Evolutionary conservation across 441 rosid genomes (phyloP), one percentile per base, ranked within the genome.

Genomic region (Corymbia citriodora): DNA sequence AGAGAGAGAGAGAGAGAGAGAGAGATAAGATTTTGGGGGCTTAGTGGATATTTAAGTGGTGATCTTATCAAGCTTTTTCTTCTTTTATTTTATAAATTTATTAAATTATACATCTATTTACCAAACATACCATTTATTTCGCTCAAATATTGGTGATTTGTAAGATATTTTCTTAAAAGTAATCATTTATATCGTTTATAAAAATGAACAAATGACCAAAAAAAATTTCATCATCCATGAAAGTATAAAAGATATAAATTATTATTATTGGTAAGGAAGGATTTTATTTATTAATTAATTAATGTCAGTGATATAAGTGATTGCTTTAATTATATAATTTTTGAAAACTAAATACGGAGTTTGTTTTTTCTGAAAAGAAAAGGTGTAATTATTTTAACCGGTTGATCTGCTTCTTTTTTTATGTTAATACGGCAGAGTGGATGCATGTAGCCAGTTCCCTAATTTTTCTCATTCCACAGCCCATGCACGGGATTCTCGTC

Each of bases 261-360:
- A 29, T 40, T 65, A 14, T 65, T 65, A 8, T 65, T 29, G 4
- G n/a, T 15, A 15, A 65, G 3, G 1, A 8, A 33, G 0, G 18
- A 16, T 2, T 70, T 33, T 70, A n/a, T 70, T 33, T 1, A 33
- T 18, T 5, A 10, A 33, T 18, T 70, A 17, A 68, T 19, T 74
- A 74, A 40, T 74, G 40, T 1, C 11, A 74, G 9, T 0, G 4
- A 2, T 40, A 40, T 3, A 11, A 74, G 0, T 2, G 0, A 36
- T 72, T 72, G 36, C 5, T 72, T 72, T 68, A n/a, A 63, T 63
- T 0, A 65, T 14, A 1, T 3, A 29, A 4, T 17, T 29, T 68
- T 68, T 14, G 11, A 68, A 17, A 68, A 68, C 33, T 33, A 33
- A 9, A 40, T 40, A 40, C 6, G 45, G 45, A 40, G 45, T 40